phyloP scores from a whole-genome alignment of 2,329 filamentous ascomycete genomes.

The Pyrenophora graminea region DNA sequence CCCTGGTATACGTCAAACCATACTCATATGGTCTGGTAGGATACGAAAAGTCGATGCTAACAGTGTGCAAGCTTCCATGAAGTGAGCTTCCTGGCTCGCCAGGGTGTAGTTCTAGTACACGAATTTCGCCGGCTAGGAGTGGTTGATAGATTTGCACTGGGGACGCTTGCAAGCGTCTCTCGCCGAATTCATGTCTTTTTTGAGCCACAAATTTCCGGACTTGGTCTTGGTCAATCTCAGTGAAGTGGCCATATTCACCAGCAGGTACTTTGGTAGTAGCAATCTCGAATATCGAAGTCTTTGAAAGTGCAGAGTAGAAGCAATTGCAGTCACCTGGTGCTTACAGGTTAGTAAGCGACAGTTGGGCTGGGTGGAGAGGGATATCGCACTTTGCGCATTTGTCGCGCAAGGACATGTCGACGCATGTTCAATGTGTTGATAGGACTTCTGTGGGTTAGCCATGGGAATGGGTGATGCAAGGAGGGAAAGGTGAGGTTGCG shows the following conservation, averaged over 20 bases:
- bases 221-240: constrained; percentile 12
- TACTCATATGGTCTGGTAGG: constrained; percentile 5
- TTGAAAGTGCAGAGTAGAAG: constrained; percentile 15
- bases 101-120: constrained; percentile 26
- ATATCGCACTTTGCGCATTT: constrained; percentile 12
- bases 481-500: background rate
- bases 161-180: background rate
- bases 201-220: constrained; percentile 9
- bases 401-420: constrained; percentile 9
- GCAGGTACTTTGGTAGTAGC: constrained; percentile 10
- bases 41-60: constrained; percentile 28
- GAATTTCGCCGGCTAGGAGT: constrained; percentile 22
- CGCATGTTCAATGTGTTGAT: constrained; percentile 15
- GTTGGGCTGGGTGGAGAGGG: background rate
- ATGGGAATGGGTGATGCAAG: constrained; percentile 1
- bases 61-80: constrained; percentile 19
- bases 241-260: constrained; percentile 4
- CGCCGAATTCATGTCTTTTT: background rate
- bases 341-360: background rate
- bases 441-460: constrained; percentile 7
- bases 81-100: constrained; percentile 12
- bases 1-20: constrained; percentile 5
- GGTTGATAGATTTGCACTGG: constrained; percentile 8
- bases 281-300: constrained; percentile 13
- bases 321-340: constrained; percentile 16